Evolutionary conservation across 805 yeast genomes (phyloP), one percentile per base, ranked within the genome.

Genomic region (Blastobotrys terrestris): DNA sequence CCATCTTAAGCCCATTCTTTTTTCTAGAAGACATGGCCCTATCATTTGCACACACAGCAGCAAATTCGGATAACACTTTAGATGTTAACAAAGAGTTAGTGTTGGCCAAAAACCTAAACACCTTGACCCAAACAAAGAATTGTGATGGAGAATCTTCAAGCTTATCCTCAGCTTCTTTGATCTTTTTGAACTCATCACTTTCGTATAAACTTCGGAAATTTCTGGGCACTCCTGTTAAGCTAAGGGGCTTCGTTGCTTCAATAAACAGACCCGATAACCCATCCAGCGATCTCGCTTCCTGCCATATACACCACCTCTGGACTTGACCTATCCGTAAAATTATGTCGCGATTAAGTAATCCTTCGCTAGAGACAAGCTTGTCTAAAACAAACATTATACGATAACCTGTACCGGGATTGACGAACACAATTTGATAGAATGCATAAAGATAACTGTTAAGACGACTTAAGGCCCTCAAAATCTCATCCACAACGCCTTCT

Each of bases 301-400:
- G 63, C 65, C 64, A 61, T 8, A 64, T 45, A 21, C 62, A 61
- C 53, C 59, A 56, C 8, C 67, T 48, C 49, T 65, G 64, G 13
- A 65, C 50, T 7, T 26, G 39, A n/a, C 63, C 63, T 14, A 66
- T 46, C 20, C 60, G 50, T 8, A 49, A 44, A 20, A 65, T 48
- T 39, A 65, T 31, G 39, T 53, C 48, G 7, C 46, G 43, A 13
- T 44, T 53, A 21, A 13, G 15, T 2, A 15, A 15, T 19, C 43
- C 53, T 21, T 50, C 51, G 3, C 41, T 18, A 39, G 46, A 14
- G 16, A 50, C 55, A 8, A 55, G 19, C 48, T 53, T 51, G 19
- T 55, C 56, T 16, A 61, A 47, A 11, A 57, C 51, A 19, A 46
- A 51, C 57, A 55, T 55, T 31, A 61, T 55, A 18, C 64, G 41